These are phyloP conservation scores for Podaxis sp. DNA, from an alignment of 768 basidiomycete species.

Conservation along the genomic window DNA sequence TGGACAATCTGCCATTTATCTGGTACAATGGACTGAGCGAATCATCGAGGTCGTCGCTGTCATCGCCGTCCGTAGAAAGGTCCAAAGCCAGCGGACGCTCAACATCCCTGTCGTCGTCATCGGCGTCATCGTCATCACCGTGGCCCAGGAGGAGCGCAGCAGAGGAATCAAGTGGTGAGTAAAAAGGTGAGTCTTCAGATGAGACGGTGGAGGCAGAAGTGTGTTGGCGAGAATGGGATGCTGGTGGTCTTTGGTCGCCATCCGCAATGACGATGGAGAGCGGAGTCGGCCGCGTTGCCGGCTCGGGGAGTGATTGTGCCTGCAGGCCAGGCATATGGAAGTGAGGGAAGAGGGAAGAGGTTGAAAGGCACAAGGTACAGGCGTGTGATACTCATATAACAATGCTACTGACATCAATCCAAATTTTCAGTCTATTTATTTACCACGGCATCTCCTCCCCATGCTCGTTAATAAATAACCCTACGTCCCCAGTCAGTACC, in stretches of 20 bases:
- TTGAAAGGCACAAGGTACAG: neutral
- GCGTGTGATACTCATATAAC: neutral
- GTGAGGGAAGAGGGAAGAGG: neutral
- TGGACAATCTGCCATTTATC: slow-evolving; percentile 30
- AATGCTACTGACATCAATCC: neutral
- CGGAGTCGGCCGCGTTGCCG: neutral
- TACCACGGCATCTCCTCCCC: slow-evolving; percentile 32
- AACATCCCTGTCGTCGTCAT: slow-evolving; percentile 21
- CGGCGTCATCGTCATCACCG: slow-evolving; percentile 40
- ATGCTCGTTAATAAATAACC: slow-evolving; percentile 29
- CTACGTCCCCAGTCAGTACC: slow-evolving; percentile 10
- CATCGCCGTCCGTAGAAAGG: slow-evolving; percentile 25
- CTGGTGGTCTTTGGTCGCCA: neutral
- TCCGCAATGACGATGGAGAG: neutral
- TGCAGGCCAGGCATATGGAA: slow-evolving; percentile 2
- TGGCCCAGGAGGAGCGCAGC: slow-evolving; percentile 64
- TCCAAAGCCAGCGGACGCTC: slow-evolving; percentile 27
- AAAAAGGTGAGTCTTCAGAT: slow-evolving; percentile 19
- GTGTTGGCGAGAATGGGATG: neutral
- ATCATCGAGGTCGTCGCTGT: slow-evolving; percentile 43
- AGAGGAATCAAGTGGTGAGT: slow-evolving; percentile 33
- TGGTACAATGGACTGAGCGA: slow-evolving; percentile 42
- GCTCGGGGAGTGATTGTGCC: neutral
- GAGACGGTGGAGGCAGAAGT: neutral
- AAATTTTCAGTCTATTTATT: slow-evolving; percentile 12